Evolutionary conservation across 352 stramenopile species (phyloP).

Genomic region (Globisporangium parvum): DNA sequence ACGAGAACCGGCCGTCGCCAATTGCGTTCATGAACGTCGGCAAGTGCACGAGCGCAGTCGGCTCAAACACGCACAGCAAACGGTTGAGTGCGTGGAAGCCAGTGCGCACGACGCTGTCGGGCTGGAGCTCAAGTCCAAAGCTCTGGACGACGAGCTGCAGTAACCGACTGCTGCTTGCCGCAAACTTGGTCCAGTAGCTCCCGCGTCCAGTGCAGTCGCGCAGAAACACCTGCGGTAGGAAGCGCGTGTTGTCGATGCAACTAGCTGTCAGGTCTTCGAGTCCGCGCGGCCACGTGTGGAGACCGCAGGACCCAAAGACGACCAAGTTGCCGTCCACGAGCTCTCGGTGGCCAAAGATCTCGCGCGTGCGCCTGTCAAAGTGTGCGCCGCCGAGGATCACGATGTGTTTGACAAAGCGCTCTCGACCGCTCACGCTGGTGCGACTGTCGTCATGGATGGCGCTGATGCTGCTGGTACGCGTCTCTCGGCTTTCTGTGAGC

Average conservation of each 20-base stretch:
- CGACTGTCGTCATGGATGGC: not conserved
- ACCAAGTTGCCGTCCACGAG: conserved; percentile 46
- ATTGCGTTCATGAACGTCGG: conserved; percentile 8
- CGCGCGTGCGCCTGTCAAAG: conserved; percentile 39
- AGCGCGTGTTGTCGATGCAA: conserved; percentile 47
- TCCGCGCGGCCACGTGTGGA: conserved; percentile 53
- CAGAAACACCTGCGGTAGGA: conserved; percentile 35
- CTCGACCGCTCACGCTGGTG: conserved; percentile 12
- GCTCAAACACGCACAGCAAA: conserved; percentile 38
- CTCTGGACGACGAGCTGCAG: conserved; percentile 56
- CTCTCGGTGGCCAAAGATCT: conserved; percentile 48
- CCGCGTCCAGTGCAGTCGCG: conserved; percentile 48
- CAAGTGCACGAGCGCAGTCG: conserved; percentile 7
- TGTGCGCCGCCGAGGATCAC: conserved; percentile 59
- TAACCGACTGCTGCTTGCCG: conserved; percentile 49
- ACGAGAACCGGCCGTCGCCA: conserved; percentile 19
- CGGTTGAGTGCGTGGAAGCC: conserved; percentile 68
- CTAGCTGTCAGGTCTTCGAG: conserved; percentile 40
- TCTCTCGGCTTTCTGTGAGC: conserved; percentile 14
- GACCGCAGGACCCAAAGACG: conserved; percentile 56
- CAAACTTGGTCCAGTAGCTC: conserved; percentile 58
- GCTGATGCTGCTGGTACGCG: not conserved
- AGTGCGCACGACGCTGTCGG: conserved; percentile 50
- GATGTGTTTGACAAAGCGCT: conserved; percentile 46
- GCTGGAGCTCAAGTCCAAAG: conserved; percentile 38